Evolutionary conservation across 768 basidiomycete species (phyloP).

Genomic region (Suillus bovinus): DNA sequence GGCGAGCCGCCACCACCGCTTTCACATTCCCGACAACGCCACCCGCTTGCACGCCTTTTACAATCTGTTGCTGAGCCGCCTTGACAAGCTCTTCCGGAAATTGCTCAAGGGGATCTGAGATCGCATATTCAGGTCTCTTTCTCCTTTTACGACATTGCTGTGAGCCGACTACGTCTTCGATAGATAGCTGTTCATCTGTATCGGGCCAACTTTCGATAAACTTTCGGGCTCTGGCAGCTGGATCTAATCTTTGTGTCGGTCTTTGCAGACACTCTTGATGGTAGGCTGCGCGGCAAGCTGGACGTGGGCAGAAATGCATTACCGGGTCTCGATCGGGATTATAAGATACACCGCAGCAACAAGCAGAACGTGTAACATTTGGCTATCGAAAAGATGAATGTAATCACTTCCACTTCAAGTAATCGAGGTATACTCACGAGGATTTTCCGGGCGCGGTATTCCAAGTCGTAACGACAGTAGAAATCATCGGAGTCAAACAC

Average conservation of each 20-base stretch:
- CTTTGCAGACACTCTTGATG: conserved; percentile 48
- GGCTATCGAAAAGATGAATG: conserved; percentile 35
- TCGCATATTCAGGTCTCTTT: background rate
- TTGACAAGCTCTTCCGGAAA: conserved; percentile 42
- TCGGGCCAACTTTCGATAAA: conserved; percentile 42
- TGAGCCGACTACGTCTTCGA: conserved; percentile 1
- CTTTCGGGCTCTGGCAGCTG: conserved; percentile 19
- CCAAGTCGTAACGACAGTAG: conserved; percentile 48
- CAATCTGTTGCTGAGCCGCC: conserved; percentile 53
- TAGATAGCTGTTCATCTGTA: conserved; percentile 20
- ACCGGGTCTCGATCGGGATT: conserved; percentile 40
- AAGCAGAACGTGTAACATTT: conserved; percentile 38
- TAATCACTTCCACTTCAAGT: background rate
- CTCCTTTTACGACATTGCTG: conserved; percentile 18
- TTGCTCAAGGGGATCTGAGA: conserved; percentile 9
- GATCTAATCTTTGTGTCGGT: conserved; percentile 22
- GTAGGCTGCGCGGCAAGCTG: conserved; percentile 45
- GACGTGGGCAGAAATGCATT: conserved; percentile 61
- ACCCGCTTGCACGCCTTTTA: conserved; percentile 43
- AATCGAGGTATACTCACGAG: conserved; percentile 29
- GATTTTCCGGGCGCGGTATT: conserved; percentile 34
- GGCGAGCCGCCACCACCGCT: conserved; percentile 47
- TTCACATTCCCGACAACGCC: conserved; percentile 54
- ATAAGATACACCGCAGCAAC: conserved; percentile 50
- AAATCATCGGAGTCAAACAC: conserved; percentile 44